Evolutionary conservation across 2,329 filamentous ascomycete species (phyloP), one percentile per base, ranked within the genome.

Genomic region (Leptographium flavum): DNA sequence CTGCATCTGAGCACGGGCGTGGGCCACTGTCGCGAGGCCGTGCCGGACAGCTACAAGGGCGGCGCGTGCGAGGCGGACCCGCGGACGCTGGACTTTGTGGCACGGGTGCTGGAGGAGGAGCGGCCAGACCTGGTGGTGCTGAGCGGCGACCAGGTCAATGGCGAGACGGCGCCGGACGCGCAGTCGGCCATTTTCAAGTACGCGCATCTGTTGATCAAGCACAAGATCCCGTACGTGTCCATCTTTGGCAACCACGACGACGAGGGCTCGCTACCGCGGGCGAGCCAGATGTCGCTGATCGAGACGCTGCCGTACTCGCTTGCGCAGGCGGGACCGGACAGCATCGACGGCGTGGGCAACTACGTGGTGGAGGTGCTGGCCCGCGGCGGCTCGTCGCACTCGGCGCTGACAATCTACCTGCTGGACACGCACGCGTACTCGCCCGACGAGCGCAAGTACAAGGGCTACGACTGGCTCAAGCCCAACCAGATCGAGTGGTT

Each of bases 161-260:
- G 92, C 42, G 90, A 93, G 45, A 88, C 87, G 0, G 80, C 92
- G 2, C 87, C 84, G 11, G 92, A 98, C 67, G 83, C 85, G 10
- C 88, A 94, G 59, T 92, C 82, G 49, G 85, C 90, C 32, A 83
- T 98, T 48, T 94, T 93, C 70, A 98, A 98, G 64, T 87, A 88
- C 56, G 83, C 86, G 6, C 79, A 85, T 40, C 71, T 93, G 13
- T 76, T 98, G 42, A 83, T 87, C 50, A 79, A 87, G 60, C 84
- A 84, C 60, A 86, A 87, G 56, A 87, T 96, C 32, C 92, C 92
- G 0, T 96, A 93, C 57, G 71, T 87, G 15, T 81, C 82, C 49
- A 96, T 98, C 48, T 95, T 96, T 57, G 92, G 92, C 46, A 98
- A 98, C 60, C 92, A 98, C 61, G 92, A 98, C 57, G 90, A 96